Conservation (phyloP, 2,329 filamentous ascomycete species). For the Colletotrichum sojae region DNA sequence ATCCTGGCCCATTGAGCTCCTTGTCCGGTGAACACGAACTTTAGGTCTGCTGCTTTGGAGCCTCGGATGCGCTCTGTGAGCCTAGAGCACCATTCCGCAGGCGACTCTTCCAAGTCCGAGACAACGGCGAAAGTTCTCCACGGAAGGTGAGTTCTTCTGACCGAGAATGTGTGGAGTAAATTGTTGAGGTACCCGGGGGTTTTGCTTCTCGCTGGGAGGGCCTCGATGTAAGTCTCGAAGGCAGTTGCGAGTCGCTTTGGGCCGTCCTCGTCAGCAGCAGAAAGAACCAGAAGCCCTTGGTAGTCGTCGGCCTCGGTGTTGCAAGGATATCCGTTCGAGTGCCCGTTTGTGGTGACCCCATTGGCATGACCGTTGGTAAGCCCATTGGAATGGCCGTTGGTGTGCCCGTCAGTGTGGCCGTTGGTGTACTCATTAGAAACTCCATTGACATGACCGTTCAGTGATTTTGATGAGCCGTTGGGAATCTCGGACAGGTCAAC, state of each 20-base stretch:
- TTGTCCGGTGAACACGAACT: conserved; percentile 60
- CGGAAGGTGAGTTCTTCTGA: not conserved
- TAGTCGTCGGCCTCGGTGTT: not conserved
- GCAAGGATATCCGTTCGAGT: not conserved
- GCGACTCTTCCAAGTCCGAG: not conserved
- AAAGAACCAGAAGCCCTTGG: not conserved
- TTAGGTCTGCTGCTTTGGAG: conserved; percentile 48
- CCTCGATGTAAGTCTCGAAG: not conserved
- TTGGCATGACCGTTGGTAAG: not conserved
- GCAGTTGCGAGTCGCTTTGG: not conserved
- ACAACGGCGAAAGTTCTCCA: not conserved
- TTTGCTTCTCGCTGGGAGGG: not conserved
- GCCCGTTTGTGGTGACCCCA: not conserved
- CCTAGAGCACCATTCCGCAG: too few relatives aligned
- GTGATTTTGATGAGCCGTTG: not conserved
- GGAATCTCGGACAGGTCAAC: not conserved
- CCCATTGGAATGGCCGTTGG: not conserved
- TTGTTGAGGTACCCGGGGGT: not conserved
- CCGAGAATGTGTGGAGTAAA: conserved; percentile 6
- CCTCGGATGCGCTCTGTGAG: not conserved
- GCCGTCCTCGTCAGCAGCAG: conserved; percentile 8
- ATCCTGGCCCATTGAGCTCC: conserved; percentile 59
- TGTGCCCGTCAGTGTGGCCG: not conserved
- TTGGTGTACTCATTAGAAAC: not conserved
- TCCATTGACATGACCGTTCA: not conserved